Evolutionary conservation across 805 yeast genomes (phyloP), one percentile per base, ranked within the genome.

Genomic region (Cyberlindnera japonica): DNA sequence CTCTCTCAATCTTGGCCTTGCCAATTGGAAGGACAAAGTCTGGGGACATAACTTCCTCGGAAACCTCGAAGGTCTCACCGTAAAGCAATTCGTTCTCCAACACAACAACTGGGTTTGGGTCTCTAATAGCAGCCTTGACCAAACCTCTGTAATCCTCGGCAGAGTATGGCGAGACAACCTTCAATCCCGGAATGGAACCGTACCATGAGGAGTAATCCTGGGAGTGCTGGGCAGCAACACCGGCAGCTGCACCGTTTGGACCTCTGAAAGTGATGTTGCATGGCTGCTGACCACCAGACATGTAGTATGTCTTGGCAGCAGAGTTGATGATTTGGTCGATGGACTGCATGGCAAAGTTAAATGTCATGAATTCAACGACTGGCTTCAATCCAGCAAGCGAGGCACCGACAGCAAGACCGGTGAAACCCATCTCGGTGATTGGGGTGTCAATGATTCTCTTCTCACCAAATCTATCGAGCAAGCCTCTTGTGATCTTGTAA

Each of bases 181-280:
- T 93, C 65, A 93, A 76, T 65, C 99, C 99, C 47, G 99, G 99
- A 57, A 93, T 89, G 38, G 95, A 74, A 53, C 96, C 98, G 71
- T 93, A 93, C 99, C 99, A 93, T 40, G 96, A 89, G 41, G 96
- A 76, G 67, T 80, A 93, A 71, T 89, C 95, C 72, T 93, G 99
- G 20, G 99, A 93, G 72, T 93, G 99, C 72, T 93, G 99, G 44
- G 99, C 99, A 57, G 79, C 99, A 55, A 93, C 99, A 79, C 98
- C 98, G 36, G 97, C 97, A 55, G 99, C 96, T 36, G 99, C 96
- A 69, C 99, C 99, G 68, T 93, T 93, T 48, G 99, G 98, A 60
- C 99, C 99, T 72, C 99, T 83, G 77, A 93, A 93, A 40, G 95
- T 90, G 62, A 91, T 87, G 70, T 87, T 90, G 75, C 97, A 90